Conservation (phyloP, 2,329 filamentous ascomycete species). For the Fonsecaea nubica region DNA sequence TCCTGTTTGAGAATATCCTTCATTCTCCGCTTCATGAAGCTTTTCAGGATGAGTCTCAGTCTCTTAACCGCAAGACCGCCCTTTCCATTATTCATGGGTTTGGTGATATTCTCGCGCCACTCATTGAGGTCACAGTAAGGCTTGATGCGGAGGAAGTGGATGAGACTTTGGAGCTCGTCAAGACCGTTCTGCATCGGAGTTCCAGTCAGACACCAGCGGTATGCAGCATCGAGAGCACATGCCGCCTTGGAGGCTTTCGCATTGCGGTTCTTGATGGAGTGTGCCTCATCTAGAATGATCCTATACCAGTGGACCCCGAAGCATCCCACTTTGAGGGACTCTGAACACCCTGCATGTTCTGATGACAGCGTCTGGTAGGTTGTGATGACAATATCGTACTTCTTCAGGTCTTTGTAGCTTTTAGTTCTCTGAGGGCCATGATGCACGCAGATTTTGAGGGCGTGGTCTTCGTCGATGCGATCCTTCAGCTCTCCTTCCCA, state of each 20-base stretch:
- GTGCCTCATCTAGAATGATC: conserved; percentile 92
- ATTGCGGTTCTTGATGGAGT: conserved; percentile 98
- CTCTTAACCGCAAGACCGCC: conserved; percentile 88
- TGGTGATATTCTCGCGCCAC: conserved; percentile 91
- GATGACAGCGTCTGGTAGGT: conserved; percentile 96
- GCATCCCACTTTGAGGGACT: conserved; percentile 75
- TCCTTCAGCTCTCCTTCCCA: conserved; percentile 94
- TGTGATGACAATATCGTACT: conserved; percentile 94
- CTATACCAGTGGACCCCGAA: conserved; percentile 96
- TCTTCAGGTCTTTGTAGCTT: conserved; percentile 73
- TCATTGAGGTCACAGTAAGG: conserved; percentile 84
- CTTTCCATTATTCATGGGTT: conserved; percentile 85
- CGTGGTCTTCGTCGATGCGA: conserved; percentile 73
- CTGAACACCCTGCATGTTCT: conserved; percentile 73
- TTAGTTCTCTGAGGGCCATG: conserved; percentile 89
- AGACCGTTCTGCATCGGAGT: conserved; percentile 99
- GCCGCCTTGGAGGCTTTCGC: conserved; percentile 94
- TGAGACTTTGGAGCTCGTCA: conserved; percentile 91
- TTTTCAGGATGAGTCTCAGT: conserved; percentile 81
- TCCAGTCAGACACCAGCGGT: conserved; percentile 94
- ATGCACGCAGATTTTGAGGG: conserved; percentile 83
- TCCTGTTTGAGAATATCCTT: conserved; percentile 95
- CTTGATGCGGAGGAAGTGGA: conserved; percentile 89
- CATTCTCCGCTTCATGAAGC: conserved; percentile 98
- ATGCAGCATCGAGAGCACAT: conserved; percentile 82